These are phyloP conservation scores for Ogataea neopini DNA, from an alignment of 805 yeast genomes.

Conservation along the genomic window DNA sequence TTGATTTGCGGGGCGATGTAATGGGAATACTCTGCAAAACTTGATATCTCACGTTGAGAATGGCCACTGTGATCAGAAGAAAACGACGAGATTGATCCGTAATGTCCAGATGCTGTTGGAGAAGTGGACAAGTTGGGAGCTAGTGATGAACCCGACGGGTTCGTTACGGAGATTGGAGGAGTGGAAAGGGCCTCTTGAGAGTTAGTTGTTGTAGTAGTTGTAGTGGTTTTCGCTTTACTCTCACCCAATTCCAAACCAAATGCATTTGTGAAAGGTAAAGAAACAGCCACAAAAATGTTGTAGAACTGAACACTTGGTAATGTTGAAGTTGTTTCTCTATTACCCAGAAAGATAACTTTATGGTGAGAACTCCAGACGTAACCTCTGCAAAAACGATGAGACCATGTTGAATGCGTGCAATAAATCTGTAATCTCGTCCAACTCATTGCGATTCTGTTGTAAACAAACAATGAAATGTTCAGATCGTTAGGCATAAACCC, in stretches of 20 bases:
- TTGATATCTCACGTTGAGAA: slow-evolving; percentile 21
- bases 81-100: slow-evolving; percentile 6
- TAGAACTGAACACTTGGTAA: slow-evolving; percentile 50
- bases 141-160: no score
- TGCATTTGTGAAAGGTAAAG: slow-evolving; percentile 55
- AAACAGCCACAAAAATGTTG: slow-evolving; percentile 47
- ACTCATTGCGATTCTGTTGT: slow-evolving; percentile 53
- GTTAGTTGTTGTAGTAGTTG: no score
- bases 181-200: neutral
- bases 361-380: slow-evolving; percentile 81
- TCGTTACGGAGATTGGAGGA: no score
- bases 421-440: slow-evolving; percentile 65
- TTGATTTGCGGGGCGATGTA: slow-evolving; percentile 73
- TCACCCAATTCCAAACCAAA: slow-evolving; percentile 24
- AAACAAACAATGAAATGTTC: slow-evolving; percentile 50
- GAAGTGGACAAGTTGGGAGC: neutral
- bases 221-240: neutral
- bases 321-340: slow-evolving; percentile 43
- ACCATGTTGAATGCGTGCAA: slow-evolving; percentile 52
- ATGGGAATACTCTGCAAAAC: slow-evolving; percentile 70
- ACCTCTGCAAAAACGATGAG: slow-evolving; percentile 66
- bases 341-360: slow-evolving; percentile 63
- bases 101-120: neutral
- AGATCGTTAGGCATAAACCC: slow-evolving; percentile 55
- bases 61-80: slow-evolving; percentile 2